Evolutionary conservation across 345 rosid genomes (phyloP).

Genomic region (Eutrema japonicum): DNA sequence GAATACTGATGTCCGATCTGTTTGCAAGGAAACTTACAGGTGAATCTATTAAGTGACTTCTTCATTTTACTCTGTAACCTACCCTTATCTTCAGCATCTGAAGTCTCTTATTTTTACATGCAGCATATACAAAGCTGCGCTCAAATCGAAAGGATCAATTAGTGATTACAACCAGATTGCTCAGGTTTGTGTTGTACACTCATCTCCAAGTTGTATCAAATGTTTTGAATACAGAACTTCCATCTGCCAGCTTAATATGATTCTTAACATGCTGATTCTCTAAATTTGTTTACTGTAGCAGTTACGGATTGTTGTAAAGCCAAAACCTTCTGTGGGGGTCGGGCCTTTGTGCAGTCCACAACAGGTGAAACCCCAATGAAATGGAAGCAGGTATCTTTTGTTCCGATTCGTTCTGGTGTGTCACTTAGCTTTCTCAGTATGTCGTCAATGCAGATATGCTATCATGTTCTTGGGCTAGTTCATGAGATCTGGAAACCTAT

Average conservation of each 20-base stretch:
- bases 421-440: conserved; percentile 40
- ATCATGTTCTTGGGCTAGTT: conserved; percentile 92
- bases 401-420: conserved; percentile 25
- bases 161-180: conserved; percentile 90
- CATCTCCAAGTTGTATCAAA: conserved; percentile 33
- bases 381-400: conserved; percentile 31
- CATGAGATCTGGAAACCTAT: conserved; percentile 98
- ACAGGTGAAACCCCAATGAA: conserved; percentile 61
- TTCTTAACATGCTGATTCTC: conserved; percentile 34
- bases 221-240: conserved; percentile 13
- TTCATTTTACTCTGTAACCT: conserved; percentile 29
- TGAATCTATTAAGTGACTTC: conserved; percentile 39
- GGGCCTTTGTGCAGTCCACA: conserved; percentile 89
- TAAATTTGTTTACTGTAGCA: conserved; percentile 50
- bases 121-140: conserved; percentile 85
- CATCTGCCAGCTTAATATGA: conserved; percentile 16
- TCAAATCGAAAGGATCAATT: conserved; percentile 84
- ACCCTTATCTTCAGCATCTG: conserved; percentile 28
- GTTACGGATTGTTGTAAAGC: conserved; percentile 91
- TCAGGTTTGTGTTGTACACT: conserved; percentile 66
- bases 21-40: conserved; percentile 96
- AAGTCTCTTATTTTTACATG: conserved; percentile 40
- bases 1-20: conserved; percentile 78
- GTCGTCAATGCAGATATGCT: conserved; percentile 79
- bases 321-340: conserved; percentile 68